Evolutionary conservation across 192 early-diverging fungal genomes (phyloP), one percentile per base, ranked within the genome.

Genomic region (Linderina pennispora): DNA sequence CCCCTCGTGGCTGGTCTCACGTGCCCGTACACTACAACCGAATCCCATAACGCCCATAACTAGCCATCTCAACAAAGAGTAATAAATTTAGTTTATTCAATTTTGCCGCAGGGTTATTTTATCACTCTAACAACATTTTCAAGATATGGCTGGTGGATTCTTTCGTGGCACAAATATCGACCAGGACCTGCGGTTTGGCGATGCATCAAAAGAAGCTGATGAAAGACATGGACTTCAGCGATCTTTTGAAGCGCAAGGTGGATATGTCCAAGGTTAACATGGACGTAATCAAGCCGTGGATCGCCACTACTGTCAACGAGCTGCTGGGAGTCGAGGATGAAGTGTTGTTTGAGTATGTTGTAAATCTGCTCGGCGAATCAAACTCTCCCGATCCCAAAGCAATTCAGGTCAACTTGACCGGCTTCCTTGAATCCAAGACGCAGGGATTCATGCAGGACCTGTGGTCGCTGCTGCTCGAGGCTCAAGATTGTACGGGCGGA

Each of bases 331-430:
- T 93, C 21, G 96, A 99, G 39, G 96, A 99, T 57, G 96, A 99
- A 47, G 81, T 99, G 16, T 75, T 96, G 4, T 77, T 91, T 40
- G 88, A 93, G 32, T 93, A 85, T 60, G 75, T 95, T 3, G 81
- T 86, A 46, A 82, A 83, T 22, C 76, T 93, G 64, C 74, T 98
- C 23, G 86, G 95, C 48, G 82, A 82, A 19, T 50, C 48, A 13
- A 40, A 87, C 78, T 77, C 65, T 3, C 80, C 85, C 9, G 95
- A 98, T 66, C 89, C 93, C 31, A 85, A 83, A 48, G 53, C 77
- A 15, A 90, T 99, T 76, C 96, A 99, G 63, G 91, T 97, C 45
- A 90, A 91, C 50, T 74, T 99, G 8, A 92, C 92, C 2, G 92
- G 93, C 9, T 99, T 99, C 48, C 66, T 99, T 16, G 90, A 93